Evolutionary conservation across 495 filamentous ascomycete genomes (phyloP).

Genomic region (Parachaetomium inaequale): DNA sequence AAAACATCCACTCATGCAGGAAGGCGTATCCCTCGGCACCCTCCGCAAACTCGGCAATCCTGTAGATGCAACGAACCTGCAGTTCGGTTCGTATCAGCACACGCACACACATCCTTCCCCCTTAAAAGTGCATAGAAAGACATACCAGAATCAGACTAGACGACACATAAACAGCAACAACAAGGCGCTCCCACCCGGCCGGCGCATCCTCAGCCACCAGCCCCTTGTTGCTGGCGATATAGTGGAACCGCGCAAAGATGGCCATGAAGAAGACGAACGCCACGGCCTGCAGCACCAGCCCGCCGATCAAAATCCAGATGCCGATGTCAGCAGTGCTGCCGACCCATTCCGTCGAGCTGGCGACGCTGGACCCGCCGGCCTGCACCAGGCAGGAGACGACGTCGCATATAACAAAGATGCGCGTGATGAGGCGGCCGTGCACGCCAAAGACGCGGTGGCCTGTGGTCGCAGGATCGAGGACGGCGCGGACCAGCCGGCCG

Average conservation of each 20-base stretch:
- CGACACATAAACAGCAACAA: conserved; percentile 51
- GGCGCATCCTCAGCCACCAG: neutral
- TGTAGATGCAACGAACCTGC: conserved; percentile 52
- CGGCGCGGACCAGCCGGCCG: conserved; percentile 43
- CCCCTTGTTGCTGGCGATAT: neutral
- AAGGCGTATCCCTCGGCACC: conserved; percentile 52
- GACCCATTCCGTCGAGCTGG: conserved; percentile 30
- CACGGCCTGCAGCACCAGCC: conserved; percentile 47
- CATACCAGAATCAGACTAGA: conserved; percentile 54
- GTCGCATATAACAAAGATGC: conserved; percentile 40
- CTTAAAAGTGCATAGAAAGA: neutral
- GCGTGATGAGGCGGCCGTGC: conserved; percentile 40
- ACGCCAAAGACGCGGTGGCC: conserved; percentile 20
- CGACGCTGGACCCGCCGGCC: conserved; percentile 27
- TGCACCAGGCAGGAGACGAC: conserved; percentile 42
- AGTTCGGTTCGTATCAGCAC: neutral
- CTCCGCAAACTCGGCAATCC: conserved; percentile 60
- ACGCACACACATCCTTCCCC: neutral
- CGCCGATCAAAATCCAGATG: conserved; percentile 44
- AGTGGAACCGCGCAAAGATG: conserved; percentile 39
- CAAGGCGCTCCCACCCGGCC: conserved; percentile 47
- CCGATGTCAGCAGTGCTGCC: conserved; percentile 31
- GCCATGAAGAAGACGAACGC: conserved; percentile 50
- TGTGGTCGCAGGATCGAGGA: conserved; percentile 26
- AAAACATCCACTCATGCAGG: conserved; percentile 56